Evolutionary conservation across 1,284 basidiomycete species (phyloP).

Genomic region (Sporisorium exsertum): DNA sequence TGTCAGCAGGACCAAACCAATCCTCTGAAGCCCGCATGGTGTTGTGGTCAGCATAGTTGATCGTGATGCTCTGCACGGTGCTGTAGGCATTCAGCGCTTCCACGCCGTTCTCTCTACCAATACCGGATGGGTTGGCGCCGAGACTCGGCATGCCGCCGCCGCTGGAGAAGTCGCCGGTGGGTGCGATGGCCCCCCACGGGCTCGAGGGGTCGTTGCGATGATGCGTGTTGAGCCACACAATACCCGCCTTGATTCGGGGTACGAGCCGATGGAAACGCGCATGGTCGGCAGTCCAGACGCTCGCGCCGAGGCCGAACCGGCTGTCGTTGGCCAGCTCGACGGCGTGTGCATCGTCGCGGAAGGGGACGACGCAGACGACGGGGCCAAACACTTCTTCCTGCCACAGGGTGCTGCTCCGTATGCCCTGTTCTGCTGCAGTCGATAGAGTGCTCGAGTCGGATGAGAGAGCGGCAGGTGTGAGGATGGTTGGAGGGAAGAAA

Average conservation of each 20-base stretch:
- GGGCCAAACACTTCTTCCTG: conserved; percentile 84
- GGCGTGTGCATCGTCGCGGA: conserved; percentile 75
- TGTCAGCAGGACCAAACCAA: conserved; percentile 29
- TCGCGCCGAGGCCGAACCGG: conserved; percentile 83
- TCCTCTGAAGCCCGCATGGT: conserved; percentile 24
- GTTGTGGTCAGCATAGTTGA: conserved; percentile 26
- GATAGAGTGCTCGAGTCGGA: conserved; percentile 1
- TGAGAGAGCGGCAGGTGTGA: conserved; percentile 68
- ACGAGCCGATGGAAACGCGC: conserved; percentile 23
- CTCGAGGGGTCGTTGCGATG: conserved; percentile 87
- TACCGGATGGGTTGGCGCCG: conserved; percentile 24
- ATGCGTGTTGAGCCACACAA: conserved; percentile 87
- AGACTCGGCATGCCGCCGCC: conserved; percentile 2
- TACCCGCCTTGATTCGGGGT: conserved; percentile 70
- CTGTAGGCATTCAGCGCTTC: conserved; percentile 39
- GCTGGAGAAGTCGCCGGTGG: conserved; percentile 8
- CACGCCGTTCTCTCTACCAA: conserved; percentile 42
- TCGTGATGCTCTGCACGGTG: conserved; percentile 24
- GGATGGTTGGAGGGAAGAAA: conserved; percentile 82
- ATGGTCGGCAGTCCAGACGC: conserved; percentile 79
- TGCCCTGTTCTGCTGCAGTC: conserved; percentile 49
- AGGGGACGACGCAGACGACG: conserved; percentile 74
- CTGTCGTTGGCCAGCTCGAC: conserved; percentile 78
- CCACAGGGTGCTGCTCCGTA: conserved; percentile 75
- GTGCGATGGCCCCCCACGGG: conserved; percentile 78